phyloP scores from a whole-genome alignment of 169 alveolate species.

The Eimeria tenella region DNA sequence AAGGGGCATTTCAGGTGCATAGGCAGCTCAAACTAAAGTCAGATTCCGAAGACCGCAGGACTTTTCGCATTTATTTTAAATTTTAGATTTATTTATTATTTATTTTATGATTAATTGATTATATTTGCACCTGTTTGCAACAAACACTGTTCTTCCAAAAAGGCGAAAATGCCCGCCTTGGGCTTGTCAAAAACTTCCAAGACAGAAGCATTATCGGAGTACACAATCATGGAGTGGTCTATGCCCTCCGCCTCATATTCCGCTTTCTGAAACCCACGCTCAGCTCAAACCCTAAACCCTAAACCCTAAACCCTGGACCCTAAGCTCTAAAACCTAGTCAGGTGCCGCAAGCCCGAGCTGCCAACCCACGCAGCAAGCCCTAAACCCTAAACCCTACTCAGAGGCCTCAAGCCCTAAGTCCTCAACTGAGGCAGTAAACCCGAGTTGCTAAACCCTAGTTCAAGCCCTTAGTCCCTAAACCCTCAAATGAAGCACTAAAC shows the following conservation, averaged over 20 bases:
- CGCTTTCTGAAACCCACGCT: constrained; percentile 70
- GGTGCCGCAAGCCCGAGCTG: no score
- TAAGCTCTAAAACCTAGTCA: no score
- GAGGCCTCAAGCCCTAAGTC: background rate
- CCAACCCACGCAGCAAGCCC: no score
- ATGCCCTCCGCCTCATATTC: constrained; percentile 78
- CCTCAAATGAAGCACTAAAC: background rate
- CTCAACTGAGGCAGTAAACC: no score
- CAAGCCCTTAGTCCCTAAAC: background rate
- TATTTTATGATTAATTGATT: no score
- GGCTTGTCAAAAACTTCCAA: constrained; percentile 74
- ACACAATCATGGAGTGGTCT: constrained; percentile 77
- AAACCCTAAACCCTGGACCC: no score
- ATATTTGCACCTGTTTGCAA: constrained; percentile 84
- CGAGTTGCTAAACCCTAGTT: background rate
- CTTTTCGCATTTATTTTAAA: no score
- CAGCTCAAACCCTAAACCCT: no score
- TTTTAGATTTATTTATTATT: no score
- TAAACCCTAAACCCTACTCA: no score
- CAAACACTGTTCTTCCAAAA: constrained; percentile 83
- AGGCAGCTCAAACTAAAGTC: no score
- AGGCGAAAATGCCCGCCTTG: constrained; percentile 82
- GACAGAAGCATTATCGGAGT: constrained; percentile 71
- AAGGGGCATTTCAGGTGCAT: background rate
- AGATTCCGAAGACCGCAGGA: no score